Evolutionary conservation across 495 filamentous ascomycete species (phyloP).

Genomic region (Hypoxylon lienhwacheense): DNA sequence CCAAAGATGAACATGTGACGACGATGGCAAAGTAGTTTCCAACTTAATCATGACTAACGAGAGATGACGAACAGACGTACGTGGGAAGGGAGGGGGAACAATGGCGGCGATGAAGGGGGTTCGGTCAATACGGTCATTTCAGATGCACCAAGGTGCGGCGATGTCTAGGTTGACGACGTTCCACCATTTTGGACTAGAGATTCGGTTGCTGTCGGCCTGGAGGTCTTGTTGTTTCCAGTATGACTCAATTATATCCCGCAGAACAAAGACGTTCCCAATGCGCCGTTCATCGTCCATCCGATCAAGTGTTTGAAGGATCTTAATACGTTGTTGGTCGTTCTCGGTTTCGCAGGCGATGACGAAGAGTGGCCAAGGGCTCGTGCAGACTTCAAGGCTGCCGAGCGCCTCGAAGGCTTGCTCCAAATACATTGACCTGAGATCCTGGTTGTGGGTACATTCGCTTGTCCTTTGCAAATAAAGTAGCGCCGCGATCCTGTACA

Average conservation of each 20-base stretch:
- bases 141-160: conserved; percentile 42
- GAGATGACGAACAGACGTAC: not conserved
- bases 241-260: conserved; percentile 42
- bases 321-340: conserved; percentile 40
- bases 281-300: conserved; percentile 39
- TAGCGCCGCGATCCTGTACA: conserved; percentile 40
- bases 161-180: conserved; percentile 38
- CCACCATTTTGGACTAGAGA: conserved; percentile 40
- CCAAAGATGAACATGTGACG: conserved; percentile 36
- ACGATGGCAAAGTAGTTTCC: conserved; percentile 35
- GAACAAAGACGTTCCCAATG: conserved; percentile 43
- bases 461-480: conserved; percentile 39
- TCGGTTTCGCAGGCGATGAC: conserved; percentile 43
- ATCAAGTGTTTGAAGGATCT: conserved; percentile 37
- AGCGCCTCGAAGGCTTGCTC: conserved; percentile 34
- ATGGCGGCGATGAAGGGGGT: conserved; percentile 1
- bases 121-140: not conserved
- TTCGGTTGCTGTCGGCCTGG: conserved; percentile 37
- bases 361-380: conserved; percentile 44
- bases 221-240: conserved; percentile 45
- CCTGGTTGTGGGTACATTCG: conserved; percentile 28
- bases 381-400: conserved; percentile 35
- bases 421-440: conserved; percentile 33
- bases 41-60: not conserved
- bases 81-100: not conserved